These are phyloP conservation scores for Naematelia aurantialba DNA, from an alignment of 768 basidiomycete species.

Conservation along the genomic window DNA sequence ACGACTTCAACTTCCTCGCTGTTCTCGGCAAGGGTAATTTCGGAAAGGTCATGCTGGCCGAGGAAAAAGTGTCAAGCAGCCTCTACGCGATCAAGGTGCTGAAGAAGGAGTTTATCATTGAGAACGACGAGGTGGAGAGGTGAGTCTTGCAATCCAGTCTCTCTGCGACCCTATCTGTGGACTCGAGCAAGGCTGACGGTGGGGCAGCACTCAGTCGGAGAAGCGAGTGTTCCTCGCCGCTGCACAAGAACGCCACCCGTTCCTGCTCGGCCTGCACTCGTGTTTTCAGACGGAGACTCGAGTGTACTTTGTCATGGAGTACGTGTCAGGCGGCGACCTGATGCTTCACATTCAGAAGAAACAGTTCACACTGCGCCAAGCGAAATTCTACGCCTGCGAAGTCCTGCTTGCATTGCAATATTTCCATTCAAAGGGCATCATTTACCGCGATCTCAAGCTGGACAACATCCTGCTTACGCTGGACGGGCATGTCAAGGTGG, in stretches of 20 bases:
- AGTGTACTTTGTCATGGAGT: constrained; percentile 99
- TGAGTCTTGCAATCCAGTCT: constrained; percentile 48
- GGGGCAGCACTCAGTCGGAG: constrained; percentile 85
- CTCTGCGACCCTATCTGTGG: neutral
- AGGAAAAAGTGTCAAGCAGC: constrained; percentile 86
- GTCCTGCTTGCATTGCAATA: constrained; percentile 94
- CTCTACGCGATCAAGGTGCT: constrained; percentile 99
- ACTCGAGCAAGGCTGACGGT: too few species aligned
- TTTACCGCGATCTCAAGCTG: constrained; percentile 96
- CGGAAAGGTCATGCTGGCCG: constrained; percentile 99
- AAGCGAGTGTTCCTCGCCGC: constrained; percentile 97
- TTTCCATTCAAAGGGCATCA: constrained; percentile 98
- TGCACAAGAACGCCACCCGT: constrained; percentile 94
- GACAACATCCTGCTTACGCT: constrained; percentile 96
- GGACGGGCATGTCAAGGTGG: constrained; percentile 97
- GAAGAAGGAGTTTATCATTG: constrained; percentile 99
- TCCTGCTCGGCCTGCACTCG: constrained; percentile 91
- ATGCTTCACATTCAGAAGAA: constrained; percentile 99
- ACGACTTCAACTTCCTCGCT: constrained; percentile 98
- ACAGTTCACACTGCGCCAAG: constrained; percentile 96
- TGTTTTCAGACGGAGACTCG: constrained; percentile 99
- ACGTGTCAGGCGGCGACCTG: constrained; percentile 95
- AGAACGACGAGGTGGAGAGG: constrained; percentile 99
- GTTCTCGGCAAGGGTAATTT: constrained; percentile 99
- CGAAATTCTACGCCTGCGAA: constrained; percentile 97